Conservation (phyloP, 2,329 filamentous ascomycete species). For the Epichloe elymi region DNA sequence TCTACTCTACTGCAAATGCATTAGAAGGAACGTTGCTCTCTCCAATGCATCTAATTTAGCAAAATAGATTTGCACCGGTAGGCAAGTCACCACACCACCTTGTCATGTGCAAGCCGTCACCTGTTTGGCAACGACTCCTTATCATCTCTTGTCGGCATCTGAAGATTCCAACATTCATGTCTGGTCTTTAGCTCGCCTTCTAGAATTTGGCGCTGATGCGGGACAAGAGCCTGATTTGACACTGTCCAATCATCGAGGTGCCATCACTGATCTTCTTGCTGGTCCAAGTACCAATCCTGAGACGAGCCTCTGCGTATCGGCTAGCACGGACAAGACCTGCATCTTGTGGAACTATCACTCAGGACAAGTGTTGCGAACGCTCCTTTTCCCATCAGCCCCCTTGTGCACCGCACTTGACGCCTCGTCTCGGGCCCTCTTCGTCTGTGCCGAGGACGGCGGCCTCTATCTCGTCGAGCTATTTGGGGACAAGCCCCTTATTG, state of each 20-base stretch:
- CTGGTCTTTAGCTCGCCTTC: conserved; percentile 68
- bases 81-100: conserved; percentile 61
- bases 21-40: background rate
- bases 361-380: conserved; percentile 63
- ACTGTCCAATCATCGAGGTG: conserved; percentile 64
- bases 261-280: conserved; percentile 49
- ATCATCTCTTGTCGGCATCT: conserved; percentile 65
- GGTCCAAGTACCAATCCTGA: conserved; percentile 54
- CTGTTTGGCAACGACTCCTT: conserved; percentile 57
- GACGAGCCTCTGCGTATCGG: conserved; percentile 73
- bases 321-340: conserved; percentile 74
- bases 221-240: conserved; percentile 61
- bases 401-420: conserved; percentile 67
- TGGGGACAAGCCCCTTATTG: conserved; percentile 41
- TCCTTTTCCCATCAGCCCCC: conserved; percentile 60
- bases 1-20: conserved; percentile 6
- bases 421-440: conserved; percentile 69
- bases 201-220: conserved; percentile 42
- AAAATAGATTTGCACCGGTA: conserved; percentile 55
- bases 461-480: conserved; percentile 69
- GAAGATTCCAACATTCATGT: conserved; percentile 84
- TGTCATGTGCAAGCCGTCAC: conserved; percentile 73
- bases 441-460: conserved; percentile 67
- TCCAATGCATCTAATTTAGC: conserved; percentile 5
- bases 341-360: conserved; percentile 88